phyloP scores from a whole-genome alignment of 2,329 filamentous ascomycete genomes.

The Pestalotiopsis sp. region DNA sequence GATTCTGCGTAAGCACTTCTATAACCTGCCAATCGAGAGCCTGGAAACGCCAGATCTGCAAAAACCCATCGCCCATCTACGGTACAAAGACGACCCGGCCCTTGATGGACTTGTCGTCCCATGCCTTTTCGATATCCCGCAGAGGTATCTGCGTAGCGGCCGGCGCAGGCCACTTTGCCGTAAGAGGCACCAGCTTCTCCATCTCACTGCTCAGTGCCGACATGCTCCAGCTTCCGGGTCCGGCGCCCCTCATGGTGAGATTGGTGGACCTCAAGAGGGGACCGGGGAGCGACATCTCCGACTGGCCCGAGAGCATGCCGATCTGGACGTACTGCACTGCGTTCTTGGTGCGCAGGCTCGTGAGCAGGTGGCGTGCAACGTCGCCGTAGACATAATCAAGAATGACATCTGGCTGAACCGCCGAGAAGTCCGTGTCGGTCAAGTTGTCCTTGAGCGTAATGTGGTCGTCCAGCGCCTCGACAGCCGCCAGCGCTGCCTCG shows the following conservation, averaged over 20 bases:
- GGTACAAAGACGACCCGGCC: conserved; percentile 30
- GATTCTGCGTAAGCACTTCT: background rate
- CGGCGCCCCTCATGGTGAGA: conserved; percentile 48
- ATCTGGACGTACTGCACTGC: conserved; percentile 57
- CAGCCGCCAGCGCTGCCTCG: conserved; percentile 39
- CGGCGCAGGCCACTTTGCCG: conserved; percentile 32
- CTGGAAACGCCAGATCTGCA: too few species aligned
- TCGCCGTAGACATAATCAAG: conserved; percentile 61
- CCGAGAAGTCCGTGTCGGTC: conserved; percentile 47
- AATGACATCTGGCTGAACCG: conserved; percentile 52
- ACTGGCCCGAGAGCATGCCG: conserved; percentile 43
- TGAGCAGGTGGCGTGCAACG: conserved; percentile 42
- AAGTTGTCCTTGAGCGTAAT: conserved; percentile 45
- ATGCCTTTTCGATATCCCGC: conserved; percentile 33
- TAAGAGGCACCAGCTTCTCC: conserved; percentile 29
- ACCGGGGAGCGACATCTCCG: conserved; percentile 41
- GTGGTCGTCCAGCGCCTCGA: conserved; percentile 46
- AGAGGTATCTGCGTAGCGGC: conserved; percentile 27
- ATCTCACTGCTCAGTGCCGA: conserved; percentile 31
- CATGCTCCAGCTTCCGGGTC: conserved; percentile 45
- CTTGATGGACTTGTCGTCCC: conserved; percentile 29
- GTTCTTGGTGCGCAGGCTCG: conserved; percentile 39
- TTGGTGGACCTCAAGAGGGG: conserved; percentile 49
- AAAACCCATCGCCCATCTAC: conserved; percentile 9
- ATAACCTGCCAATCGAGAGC: too few species aligned